Evolutionary conservation across 768 basidiomycete species (phyloP).

Genomic region (Hirschioporus abietinus): DNA sequence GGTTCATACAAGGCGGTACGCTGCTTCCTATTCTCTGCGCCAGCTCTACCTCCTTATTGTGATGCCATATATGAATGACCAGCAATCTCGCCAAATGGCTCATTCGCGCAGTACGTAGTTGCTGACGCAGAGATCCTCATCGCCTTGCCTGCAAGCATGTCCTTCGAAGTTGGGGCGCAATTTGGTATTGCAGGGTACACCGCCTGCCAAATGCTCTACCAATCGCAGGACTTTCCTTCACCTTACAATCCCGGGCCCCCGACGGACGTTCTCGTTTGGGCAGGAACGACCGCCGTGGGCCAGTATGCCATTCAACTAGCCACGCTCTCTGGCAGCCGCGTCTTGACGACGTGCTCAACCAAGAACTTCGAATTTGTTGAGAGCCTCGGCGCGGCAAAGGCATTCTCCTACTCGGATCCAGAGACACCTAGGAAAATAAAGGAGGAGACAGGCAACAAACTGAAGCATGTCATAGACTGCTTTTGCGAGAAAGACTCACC

Average conservation of each 20-base stretch:
- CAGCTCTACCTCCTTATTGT: too few species aligned
- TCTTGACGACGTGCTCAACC: too few species aligned
- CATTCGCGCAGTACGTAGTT: slow-evolving; percentile 25
- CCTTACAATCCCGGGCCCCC: too few species aligned
- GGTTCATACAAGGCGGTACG: slow-evolving; percentile 20
- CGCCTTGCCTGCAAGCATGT: slow-evolving; percentile 13
- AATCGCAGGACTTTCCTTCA: too few species aligned
- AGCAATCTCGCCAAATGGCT: slow-evolving; percentile 17
- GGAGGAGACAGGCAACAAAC: slow-evolving; percentile 5
- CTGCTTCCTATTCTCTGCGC: too few species aligned
- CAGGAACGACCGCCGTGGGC: too few species aligned
- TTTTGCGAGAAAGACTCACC: slow-evolving; percentile 3
- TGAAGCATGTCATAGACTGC: slow-evolving; percentile 4
- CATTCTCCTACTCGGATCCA: slow-evolving; percentile 25
- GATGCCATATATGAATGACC: too few species aligned
- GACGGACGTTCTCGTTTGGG: too few species aligned
- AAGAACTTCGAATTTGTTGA: too few species aligned
- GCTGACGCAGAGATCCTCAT: slow-evolving; percentile 18
- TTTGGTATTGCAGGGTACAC: slow-evolving; percentile 14
- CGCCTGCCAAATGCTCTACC: too few species aligned
- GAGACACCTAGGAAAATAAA: slow-evolving; percentile 11
- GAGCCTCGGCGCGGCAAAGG: slow-evolving; percentile 31
- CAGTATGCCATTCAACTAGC: too few species aligned
- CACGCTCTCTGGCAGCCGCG: too few species aligned
- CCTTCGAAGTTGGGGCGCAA: slow-evolving; percentile 11